A percentile compares a stretch with the other conserved stretches of the same genome.
Conservation (phyloP, 208 protist genomes). For the Porcisia hertigi region DNA sequence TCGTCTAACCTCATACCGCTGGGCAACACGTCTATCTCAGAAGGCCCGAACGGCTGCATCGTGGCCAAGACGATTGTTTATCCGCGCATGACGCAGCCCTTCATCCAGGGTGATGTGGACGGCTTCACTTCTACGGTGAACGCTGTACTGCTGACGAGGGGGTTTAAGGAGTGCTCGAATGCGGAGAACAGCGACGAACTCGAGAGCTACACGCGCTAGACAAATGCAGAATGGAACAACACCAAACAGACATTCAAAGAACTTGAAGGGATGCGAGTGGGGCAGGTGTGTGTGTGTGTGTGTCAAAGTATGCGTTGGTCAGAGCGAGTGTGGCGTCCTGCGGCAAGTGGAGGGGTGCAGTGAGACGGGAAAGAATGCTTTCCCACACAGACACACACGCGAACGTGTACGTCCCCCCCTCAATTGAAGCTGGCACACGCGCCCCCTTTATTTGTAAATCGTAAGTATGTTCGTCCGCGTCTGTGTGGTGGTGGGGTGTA, state of each 20-base stretch:
- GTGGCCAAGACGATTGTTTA: constrained; percentile 60
- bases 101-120: constrained; percentile 67
- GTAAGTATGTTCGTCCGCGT: not conserved
- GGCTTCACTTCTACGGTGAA: constrained; percentile 58
- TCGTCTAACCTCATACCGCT: constrained; percentile 50
- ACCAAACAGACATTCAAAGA: constrained; percentile 1
- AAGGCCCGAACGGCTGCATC: constrained; percentile 37
- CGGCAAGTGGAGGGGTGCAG: constrained; percentile 1
- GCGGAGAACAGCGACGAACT: constrained; percentile 36
- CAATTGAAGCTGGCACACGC: too few species aligned
- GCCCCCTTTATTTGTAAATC: not conserved
- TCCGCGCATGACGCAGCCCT: constrained; percentile 51
- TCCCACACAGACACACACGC: not conserved
- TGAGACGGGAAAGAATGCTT: not conserved
- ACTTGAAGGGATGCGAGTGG: not conserved
- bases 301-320: not conserved
- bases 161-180: constrained; percentile 66
- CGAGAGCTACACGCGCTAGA: constrained; percentile 24
- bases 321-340: constrained; percentile 2
- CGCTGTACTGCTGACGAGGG: constrained; percentile 57
- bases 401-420: not conserved
- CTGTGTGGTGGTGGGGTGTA: too few species aligned
- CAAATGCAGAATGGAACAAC: not conserved
- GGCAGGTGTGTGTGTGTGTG: too few species aligned
- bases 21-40: constrained; percentile 46